Evolutionary conservation across 306 rosid species (phyloP), one percentile per base, ranked within the genome.

Genomic region (Argentina anserina): DNA sequence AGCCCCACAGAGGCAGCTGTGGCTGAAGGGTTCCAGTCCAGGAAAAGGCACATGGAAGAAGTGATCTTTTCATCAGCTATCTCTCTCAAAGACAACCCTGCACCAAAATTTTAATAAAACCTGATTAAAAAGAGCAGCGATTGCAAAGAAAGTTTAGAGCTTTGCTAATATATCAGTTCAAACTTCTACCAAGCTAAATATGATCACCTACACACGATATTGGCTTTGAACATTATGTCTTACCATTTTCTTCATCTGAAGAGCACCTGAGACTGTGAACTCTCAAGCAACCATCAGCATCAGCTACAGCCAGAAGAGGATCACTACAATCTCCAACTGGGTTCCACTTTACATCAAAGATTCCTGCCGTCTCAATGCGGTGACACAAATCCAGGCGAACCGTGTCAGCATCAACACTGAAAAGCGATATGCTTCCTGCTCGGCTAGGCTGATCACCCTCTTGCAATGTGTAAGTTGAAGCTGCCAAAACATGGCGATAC

Each of bases 261-360:
- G 69, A 60, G 55, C 67, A 61, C 70, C 72, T 76, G 7, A 94
- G 88, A 77, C 65, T 64, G 55, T 76, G 89, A 70, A 88, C 82
- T 84, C 83, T 86, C 90, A 94, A 75, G 90, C 71, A 86, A 40
- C 96, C 98, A 81, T 91, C 88, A 53, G 97, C 92, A 83, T 84
- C 90, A 13, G 91, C 98, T 84, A 82, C 92, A 76, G 87, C 96
- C 72, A 89, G 86, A 77, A 85, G 77, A 65, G 87, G 89, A 81
- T 79, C 71, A 7, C 15, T 61, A 65, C 80, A 65, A n/a, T 60
- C 84, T 55, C 80, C 77, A 5, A 78, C 81, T 1, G 92, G 87
- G 67, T 77, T 89, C 98, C 98, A 93, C 84, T 89, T 93, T 55
- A 91, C 85, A 83, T 91, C 96, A 40, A 93, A 89, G 31, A 91